Evolutionary conservation across 2,329 filamentous ascomycete species (phyloP), one percentile per base, ranked within the genome.

Genomic region (Colletotrichum sidae): DNA sequence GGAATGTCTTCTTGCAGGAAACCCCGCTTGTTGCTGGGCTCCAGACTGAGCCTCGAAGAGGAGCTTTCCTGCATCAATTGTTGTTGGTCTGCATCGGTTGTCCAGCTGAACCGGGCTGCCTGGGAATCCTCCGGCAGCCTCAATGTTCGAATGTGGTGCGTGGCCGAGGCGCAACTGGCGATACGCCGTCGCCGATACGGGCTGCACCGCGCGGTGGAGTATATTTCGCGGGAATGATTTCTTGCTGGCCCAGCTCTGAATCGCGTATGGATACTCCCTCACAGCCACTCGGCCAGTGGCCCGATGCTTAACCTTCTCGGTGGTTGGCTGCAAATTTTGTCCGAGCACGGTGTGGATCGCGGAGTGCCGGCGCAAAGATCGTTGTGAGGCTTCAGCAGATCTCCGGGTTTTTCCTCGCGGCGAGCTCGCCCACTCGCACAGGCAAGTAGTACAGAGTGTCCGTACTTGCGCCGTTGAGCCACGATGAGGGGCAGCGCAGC

Each of bases 1-100:
- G 63, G 60, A 57, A 57, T 66, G 58, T 62, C 58, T 42, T 65
- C 62, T 65, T 56, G 55, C 55, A 64, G 60, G 33, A 52, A 52
- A 66, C 63, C 62, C 62, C 57, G 62, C 62, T 58, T 50, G 52
- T 46, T 52, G 46, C 51, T 50, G 41, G 57, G 62, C 51, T 45
- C 55, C 25, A n/a, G 55, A 46, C 46, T 50, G 59, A 56, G 58
- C 46, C 37, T 55, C 52, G 37, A 34, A 12, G 33, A 62, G 38
- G 52, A 45, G 39, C 34, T 33, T 37, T 62, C 41, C 45, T 62
- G 63, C 53, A 55, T 3, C 42, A 52, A 39, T 50, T 63, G 52
- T 57, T 57, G 58, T 50, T 49, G 47, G 53, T 42, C 35, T 49
- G 47, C 53, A 57, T 57, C 63, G 41, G n/a, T 12, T 46, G 11